Percentiles rank a stretch among this genome's conserved stretches.
phyloP scores from a whole-genome alignment of 495 filamentous ascomycete genomes.

The Penicillium bialowiezense region DNA sequence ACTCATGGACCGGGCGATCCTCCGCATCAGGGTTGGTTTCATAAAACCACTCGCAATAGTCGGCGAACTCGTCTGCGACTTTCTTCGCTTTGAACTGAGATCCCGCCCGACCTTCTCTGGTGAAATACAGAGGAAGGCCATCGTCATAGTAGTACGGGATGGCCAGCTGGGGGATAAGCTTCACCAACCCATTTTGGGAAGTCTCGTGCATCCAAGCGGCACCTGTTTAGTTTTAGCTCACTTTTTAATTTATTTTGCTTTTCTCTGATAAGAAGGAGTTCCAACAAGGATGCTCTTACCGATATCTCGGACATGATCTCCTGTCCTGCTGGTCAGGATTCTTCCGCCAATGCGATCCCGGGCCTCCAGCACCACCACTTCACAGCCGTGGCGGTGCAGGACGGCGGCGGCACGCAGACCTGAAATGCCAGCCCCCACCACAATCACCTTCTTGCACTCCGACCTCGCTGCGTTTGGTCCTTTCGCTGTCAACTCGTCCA shows the following conservation, averaged over 20 bases:
- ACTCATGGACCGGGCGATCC: slow-evolving; percentile 21
- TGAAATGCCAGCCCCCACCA: slow-evolving; percentile 23
- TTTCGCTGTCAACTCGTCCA: slow-evolving; percentile 13
- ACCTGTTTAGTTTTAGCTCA: slow-evolving; percentile 2
- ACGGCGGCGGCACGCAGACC: slow-evolving; percentile 22
- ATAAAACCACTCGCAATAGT: slow-evolving; percentile 25
- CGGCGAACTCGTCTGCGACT: slow-evolving; percentile 25
- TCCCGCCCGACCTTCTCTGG: slow-evolving; percentile 20
- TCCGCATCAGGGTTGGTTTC: slow-evolving; percentile 23
- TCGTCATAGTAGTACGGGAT: slow-evolving; percentile 27
- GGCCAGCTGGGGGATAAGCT: slow-evolving; percentile 17
- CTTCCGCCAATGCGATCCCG: slow-evolving; percentile 27
- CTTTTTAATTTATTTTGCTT: too few species aligned
- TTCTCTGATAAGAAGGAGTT: too few species aligned
- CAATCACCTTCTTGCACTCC: slow-evolving; percentile 24
- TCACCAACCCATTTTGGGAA: slow-evolving; percentile 24
- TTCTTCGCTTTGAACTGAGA: slow-evolving; percentile 28
- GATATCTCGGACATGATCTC: slow-evolving; percentile 19
- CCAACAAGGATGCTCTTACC: too few species aligned
- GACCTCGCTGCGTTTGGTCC: slow-evolving; percentile 19
- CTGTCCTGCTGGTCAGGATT: slow-evolving; percentile 19
- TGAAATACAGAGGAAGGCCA: slow-evolving; percentile 19
- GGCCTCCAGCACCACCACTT: slow-evolving; percentile 24
- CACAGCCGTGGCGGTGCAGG: slow-evolving; percentile 15
- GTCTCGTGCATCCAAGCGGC: slow-evolving; percentile 29